Conservation (phyloP, 108 stramenopile species). For the Fistulifera pelliculosa region DNA sequence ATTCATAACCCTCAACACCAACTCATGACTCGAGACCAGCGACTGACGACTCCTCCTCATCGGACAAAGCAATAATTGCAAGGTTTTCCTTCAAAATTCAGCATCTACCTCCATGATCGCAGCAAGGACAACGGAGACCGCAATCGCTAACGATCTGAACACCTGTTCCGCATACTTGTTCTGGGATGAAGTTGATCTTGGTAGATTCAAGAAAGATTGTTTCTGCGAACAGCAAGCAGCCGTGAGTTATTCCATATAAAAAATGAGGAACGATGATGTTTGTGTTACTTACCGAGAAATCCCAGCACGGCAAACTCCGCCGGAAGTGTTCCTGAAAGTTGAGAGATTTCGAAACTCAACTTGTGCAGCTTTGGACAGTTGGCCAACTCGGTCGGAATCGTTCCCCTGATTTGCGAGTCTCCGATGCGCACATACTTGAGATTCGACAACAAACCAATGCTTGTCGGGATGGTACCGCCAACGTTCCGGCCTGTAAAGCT, state of each 20-base stretch:
- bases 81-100: too few species aligned
- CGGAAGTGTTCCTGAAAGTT: background rate
- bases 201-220: too few species aligned
- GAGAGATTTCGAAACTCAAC: background rate
- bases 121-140: background rate
- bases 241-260: too few species aligned
- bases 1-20: too few species aligned
- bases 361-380: background rate
- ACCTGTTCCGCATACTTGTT: too few species aligned
- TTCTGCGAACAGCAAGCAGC: too few species aligned
- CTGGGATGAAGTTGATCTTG: too few species aligned
- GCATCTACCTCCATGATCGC: background rate
- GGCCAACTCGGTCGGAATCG: conserved; percentile 13
- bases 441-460: background rate
- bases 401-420: conserved; percentile 6
- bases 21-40: too few species aligned
- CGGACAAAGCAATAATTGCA: too few species aligned
- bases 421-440: background rate
- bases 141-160: background rate
- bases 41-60: too few species aligned
- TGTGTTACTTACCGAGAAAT: too few species aligned
- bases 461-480: conserved; percentile 4
- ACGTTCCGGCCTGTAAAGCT: background rate
- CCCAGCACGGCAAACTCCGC: background rate
- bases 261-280: too few species aligned